These are phyloP conservation scores for Pichia sp. DNA, from an alignment of 1,139 yeast species.

Conservation along the genomic window DNA sequence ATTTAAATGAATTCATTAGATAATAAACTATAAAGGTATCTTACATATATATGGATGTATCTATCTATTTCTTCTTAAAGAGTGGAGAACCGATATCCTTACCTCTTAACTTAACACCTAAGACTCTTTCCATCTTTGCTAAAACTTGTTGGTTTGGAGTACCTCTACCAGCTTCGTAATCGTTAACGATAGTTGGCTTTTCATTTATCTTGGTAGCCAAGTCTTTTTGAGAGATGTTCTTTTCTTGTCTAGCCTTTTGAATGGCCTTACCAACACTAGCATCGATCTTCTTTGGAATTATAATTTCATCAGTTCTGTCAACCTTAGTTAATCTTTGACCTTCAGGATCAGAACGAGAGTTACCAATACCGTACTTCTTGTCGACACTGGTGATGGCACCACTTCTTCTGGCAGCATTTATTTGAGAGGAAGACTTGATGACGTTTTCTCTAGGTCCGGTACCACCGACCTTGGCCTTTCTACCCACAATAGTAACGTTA, in stretches of 20 bases:
- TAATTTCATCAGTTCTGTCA: constrained; percentile 92
- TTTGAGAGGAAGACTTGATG: constrained; percentile 72
- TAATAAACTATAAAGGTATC: too few relatives aligned
- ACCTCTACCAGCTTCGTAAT: constrained; percentile 96
- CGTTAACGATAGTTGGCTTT: constrained; percentile 93
- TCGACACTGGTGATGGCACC: constrained; percentile 91
- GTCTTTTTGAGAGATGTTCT: constrained; percentile 90
- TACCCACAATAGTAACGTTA: constrained; percentile 81
- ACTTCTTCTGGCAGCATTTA: constrained; percentile 91
- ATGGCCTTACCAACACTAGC: constrained; percentile 85
- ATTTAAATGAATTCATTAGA: too few relatives aligned
- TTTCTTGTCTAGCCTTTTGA: constrained; percentile 82
- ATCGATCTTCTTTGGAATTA: constrained; percentile 88
- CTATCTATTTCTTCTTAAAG: constrained; percentile 61
- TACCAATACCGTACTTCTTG: constrained; percentile 82
- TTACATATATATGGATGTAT: too few relatives aligned
- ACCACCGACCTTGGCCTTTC: constrained; percentile 79
- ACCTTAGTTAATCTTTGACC: constrained; percentile 94
- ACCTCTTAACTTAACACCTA: constrained; percentile 95
- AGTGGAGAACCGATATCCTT: constrained; percentile 93
- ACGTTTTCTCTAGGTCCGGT: constrained; percentile 81
- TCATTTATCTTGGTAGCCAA: constrained; percentile 94
- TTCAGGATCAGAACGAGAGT: constrained; percentile 69
- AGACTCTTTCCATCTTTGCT: constrained; percentile 89
- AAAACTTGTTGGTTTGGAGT: constrained; percentile 94